Base-by-base conservation (phyloP, 106 monocot genomes). In the Posidonia australis region DNA sequence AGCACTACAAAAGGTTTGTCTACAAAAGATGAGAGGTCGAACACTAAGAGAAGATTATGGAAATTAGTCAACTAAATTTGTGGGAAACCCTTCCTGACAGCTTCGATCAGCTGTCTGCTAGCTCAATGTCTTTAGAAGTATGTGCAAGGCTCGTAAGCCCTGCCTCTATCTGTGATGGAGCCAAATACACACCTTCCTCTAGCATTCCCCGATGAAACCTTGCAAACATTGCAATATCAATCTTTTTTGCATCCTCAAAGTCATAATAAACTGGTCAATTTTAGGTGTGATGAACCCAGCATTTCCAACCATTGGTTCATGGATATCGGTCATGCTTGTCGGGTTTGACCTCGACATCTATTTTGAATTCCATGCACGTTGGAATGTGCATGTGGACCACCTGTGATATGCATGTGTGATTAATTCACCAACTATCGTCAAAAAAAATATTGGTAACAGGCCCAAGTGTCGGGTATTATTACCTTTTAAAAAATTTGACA, bases 221-320 rank as follows among this genome's bases (percentile, higher is more conserved):
- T 20, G 60, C 87, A 66, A 87, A 87, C 42, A 80, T 87, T 18
- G 68, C 74, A 28, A 80, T 76, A 47, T 87, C 87, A 54, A 80
- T 87, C 81, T 76, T 83, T 72, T 87, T 87, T 16, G 87, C 87
- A 48, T 87, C 83, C 31, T 72, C 83, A 67, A 87, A 87, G 51
- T n/a, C n/a, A n/a, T 75, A 80, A 57, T 63, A 20, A 11, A 87
- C 78, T 7, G 87, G 87, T 66, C 82, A 5, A 74, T 74, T 22
- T 77, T 80, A 20, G 92, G 92, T 5, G 55, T 44, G 31, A 93
- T 93, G 74, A 93, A 93, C 23, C 92, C 92, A 5, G 92, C 80
- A 79, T 93, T 93, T 26, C 92, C 92, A 29, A 88, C 88, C 42
- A 93, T 88, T 0, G 92, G 92, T 67, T 93, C 92, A 31, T 88